Evolutionary conservation across 345 rosid genomes (phyloP).

Genomic region (Camelina hispida): DNA sequence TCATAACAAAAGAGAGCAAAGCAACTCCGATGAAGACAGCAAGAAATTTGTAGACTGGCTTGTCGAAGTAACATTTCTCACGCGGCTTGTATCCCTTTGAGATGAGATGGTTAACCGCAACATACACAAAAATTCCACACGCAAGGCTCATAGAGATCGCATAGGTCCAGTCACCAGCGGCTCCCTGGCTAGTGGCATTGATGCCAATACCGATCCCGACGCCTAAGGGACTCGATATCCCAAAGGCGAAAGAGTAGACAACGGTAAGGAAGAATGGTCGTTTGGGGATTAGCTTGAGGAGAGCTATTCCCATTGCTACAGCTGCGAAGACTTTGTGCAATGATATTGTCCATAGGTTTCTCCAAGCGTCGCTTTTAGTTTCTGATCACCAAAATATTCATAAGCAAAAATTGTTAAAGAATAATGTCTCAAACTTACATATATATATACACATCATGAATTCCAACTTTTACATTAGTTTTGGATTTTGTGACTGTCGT

Average conservation of each 20-base stretch:
- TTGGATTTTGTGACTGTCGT: not conserved
- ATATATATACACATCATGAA: not conserved
- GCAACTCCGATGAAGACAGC: slow-evolving; percentile 75
- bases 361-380: slow-evolving; percentile 71
- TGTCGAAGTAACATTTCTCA: slow-evolving; percentile 53
- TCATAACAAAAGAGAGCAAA: slow-evolving; percentile 79
- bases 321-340: slow-evolving; percentile 90
- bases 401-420: not conserved
- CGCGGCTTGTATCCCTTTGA: slow-evolving; percentile 78
- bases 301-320: slow-evolving; percentile 86
- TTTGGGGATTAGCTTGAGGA: slow-evolving; percentile 74
- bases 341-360: slow-evolving; percentile 85
- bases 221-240: slow-evolving; percentile 75
- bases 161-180: slow-evolving; percentile 67
- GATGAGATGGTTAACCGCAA: slow-evolving; percentile 84
- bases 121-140: slow-evolving; percentile 82
- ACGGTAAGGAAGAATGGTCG: slow-evolving; percentile 70
- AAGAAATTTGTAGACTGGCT: slow-evolving; percentile 71
- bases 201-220: slow-evolving; percentile 87
- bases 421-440: not conserved
- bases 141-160: slow-evolving; percentile 86
- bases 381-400: slow-evolving; percentile 43
- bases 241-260: slow-evolving; percentile 79
- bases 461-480: not conserved
- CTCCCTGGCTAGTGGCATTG: slow-evolving; percentile 73